Evolutionary conservation across 441 rosid species (phyloP), one percentile per base, ranked within the genome.

Genomic region (Hura crepitans): DNA sequence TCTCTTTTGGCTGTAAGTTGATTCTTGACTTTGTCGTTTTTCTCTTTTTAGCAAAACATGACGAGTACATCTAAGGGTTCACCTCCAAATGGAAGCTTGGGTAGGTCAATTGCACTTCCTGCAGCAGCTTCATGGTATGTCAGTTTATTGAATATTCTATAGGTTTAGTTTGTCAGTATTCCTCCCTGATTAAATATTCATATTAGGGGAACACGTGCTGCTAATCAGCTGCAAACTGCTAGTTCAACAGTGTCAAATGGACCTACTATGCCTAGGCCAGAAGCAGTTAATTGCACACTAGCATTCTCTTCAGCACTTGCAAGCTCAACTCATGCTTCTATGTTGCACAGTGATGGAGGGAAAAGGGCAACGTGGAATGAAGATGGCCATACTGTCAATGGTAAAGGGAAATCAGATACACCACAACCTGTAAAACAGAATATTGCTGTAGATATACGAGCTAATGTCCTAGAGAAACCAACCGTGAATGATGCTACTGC

Each of bases 121-220:
- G 92, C 96, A 53, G 97, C 89, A 50, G 92, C 98, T 3, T 85
- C 99, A 71, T 95, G 98, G 99, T 90, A 83, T 66, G 71, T 66
- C 30, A 60, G 57, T 50, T 66, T 18, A 62, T 31, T 65, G 14
- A 22, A 17, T 66, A 3, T 58, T 2, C 33, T 37, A 22, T 27
- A n/a, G 1, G 6, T 53, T 62, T 47, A n/a, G 1, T 50, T 56
- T 25, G 63, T 62, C 50, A 46, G 64, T 75, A 35, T 57, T 55
- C 60, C 78, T 82, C 35, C n/a, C 62, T 61, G 76, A 76, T 50
- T 66, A 35, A 53, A 46, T 76, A 23, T 9, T n/a, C 74, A 39
- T 74, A 37, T n/a, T 81, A 95, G 99, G 99, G 99, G 98, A 78
- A 81, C 79, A 72, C 89, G 85, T 65, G 74, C 83, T 78, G 74